Conservation (phyloP, 768 basidiomycete genomes). For the Suillus clintonianus region DNA sequence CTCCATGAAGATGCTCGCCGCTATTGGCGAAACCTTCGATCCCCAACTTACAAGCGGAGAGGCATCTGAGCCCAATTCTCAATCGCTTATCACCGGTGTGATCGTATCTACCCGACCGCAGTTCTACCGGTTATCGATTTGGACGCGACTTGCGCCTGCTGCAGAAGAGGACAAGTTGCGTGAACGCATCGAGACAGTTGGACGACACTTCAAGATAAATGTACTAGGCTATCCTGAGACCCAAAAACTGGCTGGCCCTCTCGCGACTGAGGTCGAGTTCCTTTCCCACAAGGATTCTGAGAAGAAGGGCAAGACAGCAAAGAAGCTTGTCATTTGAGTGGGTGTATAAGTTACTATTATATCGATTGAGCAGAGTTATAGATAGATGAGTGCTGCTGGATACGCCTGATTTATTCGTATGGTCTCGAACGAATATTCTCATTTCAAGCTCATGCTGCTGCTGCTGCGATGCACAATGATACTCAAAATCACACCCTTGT, state of each 20-base stretch:
- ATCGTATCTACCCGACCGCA: constrained; percentile 93
- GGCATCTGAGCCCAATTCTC: constrained; percentile 42
- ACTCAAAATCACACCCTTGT: constrained; percentile 17
- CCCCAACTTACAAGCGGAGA: constrained; percentile 65
- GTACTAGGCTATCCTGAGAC: constrained; percentile 81
- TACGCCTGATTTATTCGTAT: constrained; percentile 34
- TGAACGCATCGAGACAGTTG: constrained; percentile 82
- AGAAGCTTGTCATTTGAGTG: constrained; percentile 72
- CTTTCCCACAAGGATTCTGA: constrained; percentile 93
- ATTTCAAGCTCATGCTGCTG: constrained; percentile 18
- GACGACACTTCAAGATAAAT: constrained; percentile 86
- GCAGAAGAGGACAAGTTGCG: constrained; percentile 59
- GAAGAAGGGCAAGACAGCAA: constrained; percentile 85
- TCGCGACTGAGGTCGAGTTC: constrained; percentile 95
- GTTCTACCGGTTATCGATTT: constrained; percentile 97
- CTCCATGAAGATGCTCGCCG: constrained; percentile 87
- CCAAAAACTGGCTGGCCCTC: constrained; percentile 78
- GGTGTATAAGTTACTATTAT: constrained; percentile 12
- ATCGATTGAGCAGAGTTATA: constrained; percentile 8
- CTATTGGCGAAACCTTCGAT: constrained; percentile 98
- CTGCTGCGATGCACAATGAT: constrained; percentile 25
- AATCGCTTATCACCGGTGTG: constrained; percentile 84
- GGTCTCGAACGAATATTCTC: constrained; percentile 23
- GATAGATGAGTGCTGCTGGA: constrained; percentile 13
- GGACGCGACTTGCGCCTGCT: constrained; percentile 88